Evolutionary conservation across 2,329 filamentous ascomycete genomes (phyloP), one percentile per base, ranked within the genome.

Genomic region (Botrytis pseudocinerea): DNA sequence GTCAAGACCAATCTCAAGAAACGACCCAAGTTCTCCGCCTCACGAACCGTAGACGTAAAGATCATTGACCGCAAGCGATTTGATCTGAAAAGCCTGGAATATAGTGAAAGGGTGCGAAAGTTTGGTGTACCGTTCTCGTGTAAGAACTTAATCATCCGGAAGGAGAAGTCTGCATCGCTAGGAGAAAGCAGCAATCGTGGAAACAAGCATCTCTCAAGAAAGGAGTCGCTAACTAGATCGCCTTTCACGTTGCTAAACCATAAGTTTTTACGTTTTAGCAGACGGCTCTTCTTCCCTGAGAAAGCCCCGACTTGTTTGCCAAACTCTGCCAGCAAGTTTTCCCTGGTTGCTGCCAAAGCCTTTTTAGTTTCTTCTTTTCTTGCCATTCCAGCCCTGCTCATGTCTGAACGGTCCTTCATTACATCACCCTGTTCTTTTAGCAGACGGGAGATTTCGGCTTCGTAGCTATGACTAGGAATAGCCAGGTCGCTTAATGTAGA

Each of bases 201-300:
- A n/a, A 98, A 83, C 77, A 99, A 90, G 80, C 96, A 99, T 78
- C 97, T 91, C 82, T 98, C 94, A 16, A 99, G 87, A 28, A 99
- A 84, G 5, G 89, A 87, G 78, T 94, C 90, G 70, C 95, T 93
- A 7, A 97, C 86, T 12, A 85, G 85, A 73, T 92, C 90, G 57
- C 87, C 84, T 78, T 90, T 92, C 35, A 87, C 84, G 74, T 88
- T 87, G 76, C 87, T 84, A 80, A 98, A 98, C 90, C 95, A 98
- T 72, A 87, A 83, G 76, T 90, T 86, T 80, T 95, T 94, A 78
- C 95, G 93, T 76, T 91, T 91, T 70, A 89, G 89, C 63, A 98
- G 83, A 76, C 92, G 89, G 69, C 89, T 85, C 77, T 90, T 90
- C 76, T 90, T 91, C 78, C 90, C 89, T 61, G 86, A 87, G 81